Conservation (phyloP, 2,329 filamentous ascomycete genomes). For the Monilinia fructigena region DNA sequence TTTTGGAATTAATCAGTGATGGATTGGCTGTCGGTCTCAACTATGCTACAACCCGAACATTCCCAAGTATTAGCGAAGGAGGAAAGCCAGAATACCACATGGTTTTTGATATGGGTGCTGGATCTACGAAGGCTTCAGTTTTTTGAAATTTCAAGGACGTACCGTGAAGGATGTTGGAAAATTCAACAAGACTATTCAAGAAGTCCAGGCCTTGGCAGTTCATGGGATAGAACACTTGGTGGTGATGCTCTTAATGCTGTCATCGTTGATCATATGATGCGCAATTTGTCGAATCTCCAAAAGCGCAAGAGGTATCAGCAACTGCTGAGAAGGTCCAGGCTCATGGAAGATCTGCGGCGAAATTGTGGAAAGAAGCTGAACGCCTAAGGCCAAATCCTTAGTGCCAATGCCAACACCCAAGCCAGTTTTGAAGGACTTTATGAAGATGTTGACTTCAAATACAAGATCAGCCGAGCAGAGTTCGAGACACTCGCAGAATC, state of each 20-base stretch:
- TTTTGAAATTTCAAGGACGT: conserved; percentile 85
- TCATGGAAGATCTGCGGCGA: conserved; percentile 82
- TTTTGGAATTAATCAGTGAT: conserved; percentile 82
- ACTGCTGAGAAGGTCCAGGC: conserved; percentile 62
- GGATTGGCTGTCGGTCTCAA: conserved; percentile 90
- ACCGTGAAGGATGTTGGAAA: conserved; percentile 88
- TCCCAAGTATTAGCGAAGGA: conserved; percentile 79
- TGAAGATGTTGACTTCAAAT: conserved; percentile 90
- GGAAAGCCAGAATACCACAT: conserved; percentile 87
- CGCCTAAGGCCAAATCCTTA: conserved; percentile 84
- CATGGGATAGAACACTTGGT: conserved; percentile 87
- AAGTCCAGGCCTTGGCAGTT: conserved; percentile 81
- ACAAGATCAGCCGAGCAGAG: conserved; percentile 75
- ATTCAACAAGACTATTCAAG: conserved; percentile 95
- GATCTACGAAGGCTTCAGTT: conserved; percentile 86
- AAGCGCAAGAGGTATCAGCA: conserved; percentile 63
- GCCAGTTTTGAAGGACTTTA: conserved; percentile 85
- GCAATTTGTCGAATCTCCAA: conserved; percentile 70
- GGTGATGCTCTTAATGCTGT: conserved; percentile 86
- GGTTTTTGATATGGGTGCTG: conserved; percentile 97
- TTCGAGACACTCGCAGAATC: conserved; percentile 77
- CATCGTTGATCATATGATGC: conserved; percentile 86
- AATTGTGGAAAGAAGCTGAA: conserved; percentile 91
- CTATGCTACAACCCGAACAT: conserved; percentile 88
- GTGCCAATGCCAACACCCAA: conserved; percentile 81